These are phyloP conservation scores for Stephanodiscus triporus DNA, from an alignment of 108 stramenopile genomes.

Conservation along the genomic window DNA sequence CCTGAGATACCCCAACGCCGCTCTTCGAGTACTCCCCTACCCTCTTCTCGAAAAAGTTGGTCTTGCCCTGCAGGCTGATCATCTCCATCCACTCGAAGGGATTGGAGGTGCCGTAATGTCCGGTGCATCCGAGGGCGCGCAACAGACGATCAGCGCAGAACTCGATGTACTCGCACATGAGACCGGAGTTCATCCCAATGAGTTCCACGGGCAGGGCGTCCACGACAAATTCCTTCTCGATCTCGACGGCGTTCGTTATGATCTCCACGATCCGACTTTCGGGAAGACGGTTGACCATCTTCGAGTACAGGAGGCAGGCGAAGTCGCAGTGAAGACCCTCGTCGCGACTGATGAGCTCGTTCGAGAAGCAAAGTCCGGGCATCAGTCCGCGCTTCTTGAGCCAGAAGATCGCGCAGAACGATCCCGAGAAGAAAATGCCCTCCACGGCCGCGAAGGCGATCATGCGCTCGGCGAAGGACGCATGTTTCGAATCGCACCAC, in stretches of 20 bases:
- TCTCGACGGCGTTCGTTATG: constrained; percentile 93
- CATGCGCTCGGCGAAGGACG: constrained; percentile 97
- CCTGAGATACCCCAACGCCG: constrained; percentile 88
- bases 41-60: constrained; percentile 97
- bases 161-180: constrained; percentile 99
- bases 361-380: constrained; percentile 99
- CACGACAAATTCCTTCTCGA: constrained; percentile 98
- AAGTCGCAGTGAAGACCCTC: constrained; percentile 97
- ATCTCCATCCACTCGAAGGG: constrained; percentile 97
- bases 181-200: constrained; percentile 98
- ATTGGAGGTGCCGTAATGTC: constrained; percentile 88
- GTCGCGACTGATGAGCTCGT: constrained; percentile 99
- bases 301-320: constrained; percentile 92
- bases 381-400: constrained; percentile 99
- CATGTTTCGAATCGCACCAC: constrained; percentile 91
- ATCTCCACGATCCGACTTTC: constrained; percentile 80
- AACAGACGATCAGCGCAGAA: constrained; percentile 99
- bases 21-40: constrained; percentile 96
- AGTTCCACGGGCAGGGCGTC: constrained; percentile 98
- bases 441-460: constrained; percentile 99
- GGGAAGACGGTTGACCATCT: constrained; percentile 84
- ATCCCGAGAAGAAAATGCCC: constrained; percentile 99
- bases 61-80: constrained; percentile 98
- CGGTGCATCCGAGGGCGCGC: constrained; percentile 81
- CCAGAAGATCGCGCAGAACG: constrained; percentile 99